phyloP scores from a whole-genome alignment of 768 basidiomycete species.

The Naganishia randhawae region DNA sequence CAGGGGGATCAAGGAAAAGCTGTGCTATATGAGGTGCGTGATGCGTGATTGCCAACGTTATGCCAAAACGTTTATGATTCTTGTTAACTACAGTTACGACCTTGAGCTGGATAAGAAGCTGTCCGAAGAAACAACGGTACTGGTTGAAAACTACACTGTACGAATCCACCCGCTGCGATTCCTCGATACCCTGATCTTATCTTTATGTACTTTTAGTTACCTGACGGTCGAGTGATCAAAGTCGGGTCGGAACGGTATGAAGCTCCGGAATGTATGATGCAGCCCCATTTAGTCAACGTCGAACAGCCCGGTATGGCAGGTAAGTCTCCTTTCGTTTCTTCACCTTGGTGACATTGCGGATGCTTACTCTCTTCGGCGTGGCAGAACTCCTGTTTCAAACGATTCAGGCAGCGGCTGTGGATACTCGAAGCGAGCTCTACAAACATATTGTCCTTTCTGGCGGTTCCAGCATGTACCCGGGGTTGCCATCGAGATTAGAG shows the following conservation, averaged over 20 bases:
- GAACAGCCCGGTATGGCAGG: conserved; percentile 96
- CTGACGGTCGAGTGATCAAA: conserved; percentile 93
- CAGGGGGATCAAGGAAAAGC: conserved; percentile 95
- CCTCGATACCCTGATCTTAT: background rate
- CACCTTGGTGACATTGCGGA: conserved; percentile 20
- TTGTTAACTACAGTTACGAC: conserved; percentile 66
- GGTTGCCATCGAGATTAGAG: conserved; percentile 90
- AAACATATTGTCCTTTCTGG: conserved; percentile 97
- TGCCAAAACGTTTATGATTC: background rate
- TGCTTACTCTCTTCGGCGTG: background rate
- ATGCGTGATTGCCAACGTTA: background rate
- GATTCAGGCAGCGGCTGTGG: conserved; percentile 85
- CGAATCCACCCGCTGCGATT: conserved; percentile 36
- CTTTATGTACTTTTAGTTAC: conserved; percentile 59
- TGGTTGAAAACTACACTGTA: conserved; percentile 95
- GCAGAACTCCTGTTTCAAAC: conserved; percentile 94
- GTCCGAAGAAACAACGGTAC: conserved; percentile 89
- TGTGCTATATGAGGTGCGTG: conserved; percentile 89
- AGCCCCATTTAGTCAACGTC: conserved; percentile 92
- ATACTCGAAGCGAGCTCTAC: conserved; percentile 84
- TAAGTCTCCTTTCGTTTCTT: conserved; percentile 46
- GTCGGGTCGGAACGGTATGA: conserved; percentile 98
- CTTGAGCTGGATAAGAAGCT: conserved; percentile 90
- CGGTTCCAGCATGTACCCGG: conserved; percentile 98
- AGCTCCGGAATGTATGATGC: conserved; percentile 99